Evolutionary conservation across 2,329 filamentous ascomycete species (phyloP).

Genomic region (Fonsecaea pedrosoi): DNA sequence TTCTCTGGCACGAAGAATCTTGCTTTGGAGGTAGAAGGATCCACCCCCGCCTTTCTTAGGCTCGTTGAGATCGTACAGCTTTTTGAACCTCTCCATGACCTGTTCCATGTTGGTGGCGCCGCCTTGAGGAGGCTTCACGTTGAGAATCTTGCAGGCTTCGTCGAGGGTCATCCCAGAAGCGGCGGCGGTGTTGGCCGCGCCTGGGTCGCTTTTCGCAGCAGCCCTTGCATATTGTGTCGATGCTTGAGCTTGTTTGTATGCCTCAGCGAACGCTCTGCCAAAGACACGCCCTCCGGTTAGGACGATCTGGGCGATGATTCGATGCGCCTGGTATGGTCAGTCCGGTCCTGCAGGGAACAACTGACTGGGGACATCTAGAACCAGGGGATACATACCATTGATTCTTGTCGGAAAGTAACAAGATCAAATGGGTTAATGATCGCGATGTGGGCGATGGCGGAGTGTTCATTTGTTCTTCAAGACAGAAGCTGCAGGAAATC

Average conservation of each 20-base stretch:
- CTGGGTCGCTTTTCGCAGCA: conserved; percentile 63
- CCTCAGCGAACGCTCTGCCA: conserved; percentile 89
- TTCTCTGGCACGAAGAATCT: conserved; percentile 88
- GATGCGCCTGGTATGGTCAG: conserved; percentile 74
- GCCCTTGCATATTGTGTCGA: conserved; percentile 81
- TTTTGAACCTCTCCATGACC: conserved; percentile 88
- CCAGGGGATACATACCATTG: conserved; percentile 25
- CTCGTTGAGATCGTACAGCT: conserved; percentile 91
- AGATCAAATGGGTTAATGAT: conserved; percentile 9
- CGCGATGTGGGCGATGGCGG: conserved; percentile 16
- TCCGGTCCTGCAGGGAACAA: conserved; percentile 4
- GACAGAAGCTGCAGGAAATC: conserved; percentile 28
- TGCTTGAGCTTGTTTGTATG: conserved; percentile 92
- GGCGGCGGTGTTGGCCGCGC: conserved; percentile 60
- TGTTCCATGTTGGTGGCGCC: conserved; percentile 79
- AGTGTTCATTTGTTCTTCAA: not conserved
- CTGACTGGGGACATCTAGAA: not conserved
- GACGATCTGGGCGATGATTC: conserved; percentile 91
- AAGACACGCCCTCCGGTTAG: conserved; percentile 89
- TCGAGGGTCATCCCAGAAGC: conserved; percentile 85
- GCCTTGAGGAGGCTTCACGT: conserved; percentile 84
- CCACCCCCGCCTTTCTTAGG: conserved; percentile 80
- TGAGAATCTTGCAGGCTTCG: conserved; percentile 96
- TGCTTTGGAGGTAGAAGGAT: conserved; percentile 98
- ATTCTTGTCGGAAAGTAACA: conserved; percentile 7